Conservation (phyloP, 2,329 filamentous ascomycete genomes). For the Tolypocladium inflatum region DNA sequence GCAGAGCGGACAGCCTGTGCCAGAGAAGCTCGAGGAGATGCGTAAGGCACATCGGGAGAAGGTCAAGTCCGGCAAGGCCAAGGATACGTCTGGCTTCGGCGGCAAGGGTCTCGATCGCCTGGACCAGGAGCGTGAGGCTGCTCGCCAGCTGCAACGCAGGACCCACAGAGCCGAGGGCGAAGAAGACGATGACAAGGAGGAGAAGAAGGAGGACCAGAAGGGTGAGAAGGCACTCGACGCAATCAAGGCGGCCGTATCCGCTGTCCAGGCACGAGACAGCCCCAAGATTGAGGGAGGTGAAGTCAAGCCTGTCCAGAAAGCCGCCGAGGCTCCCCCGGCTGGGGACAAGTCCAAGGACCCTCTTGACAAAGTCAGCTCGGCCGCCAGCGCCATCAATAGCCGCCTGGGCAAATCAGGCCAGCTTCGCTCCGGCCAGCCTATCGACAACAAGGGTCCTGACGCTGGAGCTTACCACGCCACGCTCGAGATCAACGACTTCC, state of each 20-base stretch:
- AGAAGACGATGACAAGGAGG: conserved; percentile 74
- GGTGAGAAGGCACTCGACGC: conserved; percentile 57
- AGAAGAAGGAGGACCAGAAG: conserved; percentile 68
- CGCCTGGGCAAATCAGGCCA: conserved; percentile 84
- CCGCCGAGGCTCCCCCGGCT: conserved; percentile 42
- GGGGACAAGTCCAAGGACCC: conserved; percentile 56
- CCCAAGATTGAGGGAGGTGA: conserved; percentile 32
- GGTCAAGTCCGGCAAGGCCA: conserved; percentile 85
- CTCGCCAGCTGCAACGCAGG: conserved; percentile 77
- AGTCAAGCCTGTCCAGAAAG: conserved; percentile 22
- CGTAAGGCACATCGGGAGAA: conserved; percentile 73
- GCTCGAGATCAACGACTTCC: conserved; percentile 98
- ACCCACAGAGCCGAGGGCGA: conserved; percentile 82
- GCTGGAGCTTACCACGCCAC: conserved; percentile 95
- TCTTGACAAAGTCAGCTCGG: conserved; percentile 80
- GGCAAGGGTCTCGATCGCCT: conserved; percentile 89
- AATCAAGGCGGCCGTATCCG: conserved; percentile 53
- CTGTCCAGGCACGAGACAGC: conserved; percentile 43
- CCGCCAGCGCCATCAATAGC: conserved; percentile 82
- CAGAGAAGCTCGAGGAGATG: conserved; percentile 58
- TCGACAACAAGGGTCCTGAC: conserved; percentile 97
- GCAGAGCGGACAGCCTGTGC: conserved; percentile 78
- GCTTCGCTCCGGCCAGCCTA: conserved; percentile 83
- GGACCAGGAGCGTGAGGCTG: conserved; percentile 82
- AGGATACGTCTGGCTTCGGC: conserved; percentile 82